phyloP scores from a whole-genome alignment of 345 rosid species.

The Erysimum cheiranthoides region DNA sequence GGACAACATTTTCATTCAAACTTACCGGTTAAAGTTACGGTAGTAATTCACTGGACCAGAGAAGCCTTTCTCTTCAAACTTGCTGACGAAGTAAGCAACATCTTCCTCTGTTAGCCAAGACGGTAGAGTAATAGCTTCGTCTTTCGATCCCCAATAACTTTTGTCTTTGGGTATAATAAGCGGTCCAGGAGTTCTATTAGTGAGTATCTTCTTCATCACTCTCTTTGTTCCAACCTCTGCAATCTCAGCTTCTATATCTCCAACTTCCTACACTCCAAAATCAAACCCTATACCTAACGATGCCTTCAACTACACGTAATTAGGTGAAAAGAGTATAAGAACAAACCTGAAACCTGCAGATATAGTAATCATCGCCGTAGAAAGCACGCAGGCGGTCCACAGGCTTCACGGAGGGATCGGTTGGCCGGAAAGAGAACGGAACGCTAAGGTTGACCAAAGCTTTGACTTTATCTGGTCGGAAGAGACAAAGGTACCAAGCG shows the following conservation, averaged over 20 bases:
- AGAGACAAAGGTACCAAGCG: slow-evolving; percentile 44
- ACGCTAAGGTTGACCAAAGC: slow-evolving; percentile 44
- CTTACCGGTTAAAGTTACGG: slow-evolving; percentile 41
- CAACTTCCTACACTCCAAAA: slow-evolving; percentile 33
- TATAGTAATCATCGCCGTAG: slow-evolving; percentile 76
- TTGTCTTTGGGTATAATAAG: slow-evolving; percentile 37
- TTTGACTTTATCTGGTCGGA: slow-evolving; percentile 45
- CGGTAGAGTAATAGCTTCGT: slow-evolving; percentile 30
- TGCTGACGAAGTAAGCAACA: slow-evolving; percentile 37
- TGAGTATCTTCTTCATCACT: slow-evolving; percentile 34
- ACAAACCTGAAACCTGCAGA: slow-evolving; percentile 83
- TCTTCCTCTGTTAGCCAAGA: slow-evolving; percentile 45
- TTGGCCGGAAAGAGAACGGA: slow-evolving; percentile 30
- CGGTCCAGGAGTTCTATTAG: slow-evolving; percentile 34
- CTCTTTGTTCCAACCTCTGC: slow-evolving; percentile 41
- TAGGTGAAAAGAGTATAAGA: background rate
- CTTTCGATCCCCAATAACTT: slow-evolving; percentile 40
- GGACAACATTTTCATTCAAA: background rate
- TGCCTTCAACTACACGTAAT: background rate
- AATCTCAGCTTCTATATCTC: slow-evolving; percentile 41
- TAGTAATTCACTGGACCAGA: slow-evolving; percentile 44
- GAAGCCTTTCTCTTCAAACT: slow-evolving; percentile 44
- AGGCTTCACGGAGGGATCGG: slow-evolving; percentile 47
- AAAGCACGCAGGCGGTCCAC: slow-evolving; percentile 48
- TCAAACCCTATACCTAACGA: background rate